These are phyloP conservation scores for Pseudonitzschia pungens DNA, from an alignment of 108 stramenopile species.

Conservation along the genomic window DNA sequence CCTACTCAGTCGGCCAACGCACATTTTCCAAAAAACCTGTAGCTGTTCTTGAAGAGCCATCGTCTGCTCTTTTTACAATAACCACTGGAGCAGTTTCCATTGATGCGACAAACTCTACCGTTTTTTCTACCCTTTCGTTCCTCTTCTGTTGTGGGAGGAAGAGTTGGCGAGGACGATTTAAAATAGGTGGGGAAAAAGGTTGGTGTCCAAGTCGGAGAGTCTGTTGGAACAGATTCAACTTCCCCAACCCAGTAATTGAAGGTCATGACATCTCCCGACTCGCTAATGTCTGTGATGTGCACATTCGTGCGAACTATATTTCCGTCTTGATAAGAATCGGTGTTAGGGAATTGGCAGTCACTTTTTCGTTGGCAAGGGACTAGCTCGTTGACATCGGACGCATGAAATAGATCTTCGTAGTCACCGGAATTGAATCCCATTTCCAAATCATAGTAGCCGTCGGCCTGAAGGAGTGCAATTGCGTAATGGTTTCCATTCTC, in stretches of 20 bases:
- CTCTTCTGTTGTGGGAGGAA: slow-evolving; percentile 5
- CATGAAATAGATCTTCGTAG: slow-evolving; percentile 27
- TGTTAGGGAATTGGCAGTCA: slow-evolving; percentile 43
- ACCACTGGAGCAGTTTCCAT: background rate
- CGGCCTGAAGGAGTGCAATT: slow-evolving; percentile 66
- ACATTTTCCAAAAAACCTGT: slow-evolving; percentile 7
- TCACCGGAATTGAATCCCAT: slow-evolving; percentile 30
- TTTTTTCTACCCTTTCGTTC: slow-evolving; percentile 12
- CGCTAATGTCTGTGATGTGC: slow-evolving; percentile 33
- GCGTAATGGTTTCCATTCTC: slow-evolving; percentile 62
- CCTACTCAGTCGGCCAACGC: background rate
- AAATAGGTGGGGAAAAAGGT: slow-evolving; percentile 3
- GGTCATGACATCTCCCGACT: slow-evolving; percentile 30
- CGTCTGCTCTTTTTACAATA: slow-evolving; percentile 1
- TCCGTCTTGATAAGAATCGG: slow-evolving; percentile 49
- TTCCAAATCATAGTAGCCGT: slow-evolving; percentile 78
- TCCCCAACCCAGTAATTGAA: slow-evolving; percentile 29
- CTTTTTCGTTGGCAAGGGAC: slow-evolving; percentile 8
- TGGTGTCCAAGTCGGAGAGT: background rate
- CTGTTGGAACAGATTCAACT: slow-evolving; percentile 3
- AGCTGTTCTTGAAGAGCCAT: background rate
- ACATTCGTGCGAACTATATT: slow-evolving; percentile 33
- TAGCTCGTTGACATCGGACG: slow-evolving; percentile 16
- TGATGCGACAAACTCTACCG: background rate
- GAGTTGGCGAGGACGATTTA: background rate